Evolutionary conservation across 2,329 filamentous ascomycete genomes (phyloP), one percentile per base, ranked within the genome.

Genomic region (Teratosphaeria nubilosa): DNA sequence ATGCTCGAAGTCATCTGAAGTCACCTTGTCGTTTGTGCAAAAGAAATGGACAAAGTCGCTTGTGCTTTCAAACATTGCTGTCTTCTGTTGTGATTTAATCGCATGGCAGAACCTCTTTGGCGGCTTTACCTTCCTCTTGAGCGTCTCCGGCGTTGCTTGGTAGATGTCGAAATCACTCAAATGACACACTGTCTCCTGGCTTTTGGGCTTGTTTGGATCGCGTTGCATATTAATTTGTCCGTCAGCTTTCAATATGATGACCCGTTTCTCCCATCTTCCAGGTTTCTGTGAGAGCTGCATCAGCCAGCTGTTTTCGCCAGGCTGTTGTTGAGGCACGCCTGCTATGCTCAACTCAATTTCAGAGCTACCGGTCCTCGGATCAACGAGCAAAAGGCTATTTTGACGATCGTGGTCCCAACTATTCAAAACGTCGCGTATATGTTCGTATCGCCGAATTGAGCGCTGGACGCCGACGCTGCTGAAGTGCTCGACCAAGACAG

Each of bases 1-100:
- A 16, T 81, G 77, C 67, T 87, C 85, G 74, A 92, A 96, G 14
- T 77, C 75, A n/a, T 81, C 79, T 0, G 88, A 89, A 0, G 85
- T 73, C 1, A 76, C 71, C 5, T 80, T 76, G 65, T 96, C 89
- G 51, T 90, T 89, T 1, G 87, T 90, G 59, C 84, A 86, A 75
- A 97, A 95, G 74, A 92, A 96, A 69, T 97, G 92, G 2, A 95
- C 88, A 69, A 90, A 97, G 65, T 92, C 92, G 55, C 88, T 85
- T 2, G 86, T 88, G 56, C 86, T 86, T 56, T 90, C 76, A 68
- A 96, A 96, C 67, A 95, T 85, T 59, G 83, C 85, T 0, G 87
- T 87, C 73, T 92, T 95, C 69, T 96, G 87, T 75, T 96, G 91
- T 65, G 89, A 95, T 74, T 96, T 96, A 65, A 97, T 81, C 0